Conservation (phyloP, 2,329 filamentous ascomycete species). For the Aspergillus quadrilineatus region DNA sequence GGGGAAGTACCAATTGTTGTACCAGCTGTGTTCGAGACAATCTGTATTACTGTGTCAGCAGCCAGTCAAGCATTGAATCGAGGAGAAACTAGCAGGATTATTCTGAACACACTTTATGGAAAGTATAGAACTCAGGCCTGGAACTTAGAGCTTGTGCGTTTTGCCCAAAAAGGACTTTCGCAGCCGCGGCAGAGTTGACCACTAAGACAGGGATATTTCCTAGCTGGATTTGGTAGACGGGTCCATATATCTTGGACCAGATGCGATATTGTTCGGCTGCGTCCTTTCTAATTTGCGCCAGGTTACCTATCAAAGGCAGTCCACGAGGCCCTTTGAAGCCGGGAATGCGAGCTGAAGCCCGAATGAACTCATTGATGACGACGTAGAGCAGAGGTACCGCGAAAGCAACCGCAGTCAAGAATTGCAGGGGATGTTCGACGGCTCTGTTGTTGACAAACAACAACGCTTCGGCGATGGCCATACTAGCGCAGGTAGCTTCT, state of each 20-base stretch:
- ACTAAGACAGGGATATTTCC: conserved; percentile 59
- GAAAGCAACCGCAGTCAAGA: conserved; percentile 20
- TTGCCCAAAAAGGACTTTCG: conserved; percentile 52
- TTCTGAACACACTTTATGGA: conserved; percentile 51
- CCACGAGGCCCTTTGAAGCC: conserved; percentile 52
- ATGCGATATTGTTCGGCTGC: conserved; percentile 58
- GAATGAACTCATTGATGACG: conserved; percentile 52
- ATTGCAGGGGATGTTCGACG: conserved; percentile 23
- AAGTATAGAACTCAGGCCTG: conserved; percentile 59
- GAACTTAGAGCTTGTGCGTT: conserved; percentile 57
- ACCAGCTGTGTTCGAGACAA: conserved; percentile 63
- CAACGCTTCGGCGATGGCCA: conserved; percentile 30
- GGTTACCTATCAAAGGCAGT: conserved; percentile 56
- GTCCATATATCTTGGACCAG: conserved; percentile 53
- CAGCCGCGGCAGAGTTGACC: conserved; percentile 55
- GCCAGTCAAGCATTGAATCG: neutral
- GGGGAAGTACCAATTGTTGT: conserved; percentile 69
- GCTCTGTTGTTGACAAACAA: conserved; percentile 22
- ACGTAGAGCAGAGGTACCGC: conserved; percentile 46
- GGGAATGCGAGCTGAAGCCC: conserved; percentile 45
- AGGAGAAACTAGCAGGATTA: neutral
- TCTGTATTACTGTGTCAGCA: conserved; percentile 36
- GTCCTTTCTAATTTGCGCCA: conserved; percentile 56
- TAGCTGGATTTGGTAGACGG: conserved; percentile 58
- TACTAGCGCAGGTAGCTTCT: conserved; percentile 9